These are phyloP conservation scores for Elongisporangium anandrum DNA, from an alignment of 352 stramenopile genomes.

Conservation along the genomic window DNA sequence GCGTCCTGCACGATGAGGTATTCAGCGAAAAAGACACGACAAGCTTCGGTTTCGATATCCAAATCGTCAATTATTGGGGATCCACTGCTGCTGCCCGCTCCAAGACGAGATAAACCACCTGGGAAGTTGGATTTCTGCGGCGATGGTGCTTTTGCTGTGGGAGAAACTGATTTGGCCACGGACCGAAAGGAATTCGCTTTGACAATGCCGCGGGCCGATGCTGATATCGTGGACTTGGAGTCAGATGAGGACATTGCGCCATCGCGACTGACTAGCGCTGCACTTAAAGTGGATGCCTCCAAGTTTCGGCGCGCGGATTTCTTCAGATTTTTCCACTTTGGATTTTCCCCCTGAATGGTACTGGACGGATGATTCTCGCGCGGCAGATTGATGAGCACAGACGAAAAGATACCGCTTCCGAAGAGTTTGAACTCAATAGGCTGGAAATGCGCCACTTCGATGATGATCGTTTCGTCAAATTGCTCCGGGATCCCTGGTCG, in stretches of 20 bases:
- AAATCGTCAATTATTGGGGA: conserved; percentile 45
- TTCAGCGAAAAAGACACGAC: conserved; percentile 84
- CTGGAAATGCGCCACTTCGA: conserved; percentile 95
- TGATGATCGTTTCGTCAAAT: conserved; percentile 85
- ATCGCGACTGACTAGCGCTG: conserved; percentile 11
- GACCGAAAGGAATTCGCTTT: conserved; percentile 25
- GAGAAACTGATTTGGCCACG: conserved; percentile 12
- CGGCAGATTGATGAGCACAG: conserved; percentile 87
- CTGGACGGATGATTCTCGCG: conserved; percentile 64
- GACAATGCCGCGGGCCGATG: conserved; percentile 21
- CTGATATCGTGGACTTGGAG: conserved; percentile 57
- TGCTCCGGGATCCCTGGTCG: conserved; percentile 82
- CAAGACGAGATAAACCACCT: conserved; percentile 14
- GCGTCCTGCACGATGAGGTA: conserved; percentile 62
- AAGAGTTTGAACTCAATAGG: conserved; percentile 89
- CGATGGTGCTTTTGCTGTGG: conserved; percentile 3
- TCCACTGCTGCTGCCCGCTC: conserved; percentile 10
- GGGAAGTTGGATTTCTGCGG: conserved; percentile 13
- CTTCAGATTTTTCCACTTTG: conserved; percentile 74
- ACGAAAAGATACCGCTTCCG: conserved; percentile 87
- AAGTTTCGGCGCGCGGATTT: conserved; percentile 46
- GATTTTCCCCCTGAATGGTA: conserved; percentile 41
- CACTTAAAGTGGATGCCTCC: conserved; percentile 24
- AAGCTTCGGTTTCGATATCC: conserved; percentile 81
- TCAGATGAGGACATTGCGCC: conserved; percentile 21